A percentile compares a stretch with the other conserved stretches of the same genome.
These are phyloP conservation scores for Collybiopsis luxurians DNA, from an alignment of 768 basidiomycete species.

Conservation along the genomic window DNA sequence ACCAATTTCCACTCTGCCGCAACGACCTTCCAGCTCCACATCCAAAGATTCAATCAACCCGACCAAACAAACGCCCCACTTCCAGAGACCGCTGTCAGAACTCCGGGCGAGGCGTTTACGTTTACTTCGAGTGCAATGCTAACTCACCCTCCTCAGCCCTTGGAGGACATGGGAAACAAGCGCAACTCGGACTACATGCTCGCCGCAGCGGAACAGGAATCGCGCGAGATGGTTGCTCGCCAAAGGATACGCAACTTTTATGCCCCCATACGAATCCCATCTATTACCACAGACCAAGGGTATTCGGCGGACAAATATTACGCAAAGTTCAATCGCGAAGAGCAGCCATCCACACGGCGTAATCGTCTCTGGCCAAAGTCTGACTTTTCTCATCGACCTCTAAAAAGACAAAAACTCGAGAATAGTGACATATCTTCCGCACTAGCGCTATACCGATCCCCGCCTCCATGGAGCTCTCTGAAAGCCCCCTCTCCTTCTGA, in stretches of 20 bases:
- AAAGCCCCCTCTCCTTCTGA: not conserved
- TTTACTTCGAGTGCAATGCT: not conserved
- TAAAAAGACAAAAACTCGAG: not conserved
- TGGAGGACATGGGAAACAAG: not conserved
- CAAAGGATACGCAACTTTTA: not conserved
- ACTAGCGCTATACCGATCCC: constrained; percentile 6
- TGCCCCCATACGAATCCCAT: not conserved
- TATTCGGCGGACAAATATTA: constrained; percentile 5
- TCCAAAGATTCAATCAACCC: not conserved
- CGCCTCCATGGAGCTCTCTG: not conserved
- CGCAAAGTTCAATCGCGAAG: not conserved
- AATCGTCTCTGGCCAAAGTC: not conserved
- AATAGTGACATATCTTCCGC: not conserved
- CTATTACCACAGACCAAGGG: not conserved
- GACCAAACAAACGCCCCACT: not conserved
- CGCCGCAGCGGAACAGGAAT: not conserved
- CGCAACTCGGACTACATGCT: not conserved
- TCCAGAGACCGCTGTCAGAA: not conserved
- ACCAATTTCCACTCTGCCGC: not conserved
- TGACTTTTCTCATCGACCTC: not conserved
- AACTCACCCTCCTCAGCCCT: not conserved
- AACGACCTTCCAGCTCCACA: not conserved
- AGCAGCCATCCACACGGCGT: not conserved
- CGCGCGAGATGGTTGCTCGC: not conserved
- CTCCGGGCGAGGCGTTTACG: not conserved